Evolutionary conservation across 768 basidiomycete species (phyloP), one percentile per base, ranked within the genome.

Genomic region (Leucogyrophana mollusca): DNA sequence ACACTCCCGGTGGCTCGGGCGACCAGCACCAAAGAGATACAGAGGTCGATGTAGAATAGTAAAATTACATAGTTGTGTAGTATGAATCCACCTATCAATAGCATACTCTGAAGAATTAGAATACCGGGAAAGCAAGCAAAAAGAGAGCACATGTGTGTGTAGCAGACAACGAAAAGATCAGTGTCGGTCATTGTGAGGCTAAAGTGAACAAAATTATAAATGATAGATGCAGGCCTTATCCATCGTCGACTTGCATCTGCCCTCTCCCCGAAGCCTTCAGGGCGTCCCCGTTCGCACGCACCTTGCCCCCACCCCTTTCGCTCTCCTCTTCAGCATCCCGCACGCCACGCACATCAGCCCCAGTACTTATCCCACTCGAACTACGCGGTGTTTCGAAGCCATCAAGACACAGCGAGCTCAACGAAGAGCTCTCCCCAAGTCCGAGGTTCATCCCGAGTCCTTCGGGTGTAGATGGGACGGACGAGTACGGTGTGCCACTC

Each of bases 401-500:
- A 33, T 67, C 63, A 16, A 65, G 39, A 22, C 55, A 56, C 6
- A 65, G 34, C 25, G 65, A 65, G 32, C 64, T 63, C 52, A 65
- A 49, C 17, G 62, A 54, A 3, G 64, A 59, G 45, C 58, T 47
- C 27, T 65, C 64, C 9, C 56, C 41, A 16, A 62, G 35, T 1
- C 49, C 62, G 17, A 65, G 55, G 3, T 49, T 62, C 52, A 39
- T 56, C 21, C 51, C 52, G n/a, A 63, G 47, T 14, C 44, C 55
- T 35, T 67, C 65, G 46, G 46, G 35, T 8, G 46, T 47, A 10
- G 20, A 18, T 20, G 46, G 46, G 32, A 43, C 14, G 17, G 46
- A 43, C 10, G 25, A 47, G 32, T 23, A 48, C 4, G 62, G 62
- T 2, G 62, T 65, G 16, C 45, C 46, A 14, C 17, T 43, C 14